Percentiles rank a stretch among this genome's conserved stretches.
These are phyloP conservation scores for Neostapfia colusana DNA, from an alignment of 176 grass and related monocot species.

Conservation along the genomic window DNA sequence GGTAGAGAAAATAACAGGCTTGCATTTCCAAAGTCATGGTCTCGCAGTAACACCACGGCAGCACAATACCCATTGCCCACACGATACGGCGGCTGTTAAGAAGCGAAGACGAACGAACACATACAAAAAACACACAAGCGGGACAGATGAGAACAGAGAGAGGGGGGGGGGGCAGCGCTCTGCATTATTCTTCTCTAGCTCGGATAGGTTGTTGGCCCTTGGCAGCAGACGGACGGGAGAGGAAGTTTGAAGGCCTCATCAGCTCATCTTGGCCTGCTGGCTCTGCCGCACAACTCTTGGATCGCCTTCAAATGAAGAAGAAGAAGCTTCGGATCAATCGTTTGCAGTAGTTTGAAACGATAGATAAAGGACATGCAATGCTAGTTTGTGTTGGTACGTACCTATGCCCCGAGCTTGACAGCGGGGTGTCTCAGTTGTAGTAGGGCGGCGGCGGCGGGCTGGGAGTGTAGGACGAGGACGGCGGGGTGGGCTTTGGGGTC, in stretches of 20 bases:
- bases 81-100: background rate
- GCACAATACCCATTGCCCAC: conserved; percentile 23
- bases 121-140: background rate
- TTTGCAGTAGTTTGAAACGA: background rate
- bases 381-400: background rate
- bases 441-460: conserved; percentile 52
- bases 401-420: conserved; percentile 10
- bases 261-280: conserved; percentile 22
- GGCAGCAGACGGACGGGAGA: background rate
- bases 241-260: background rate
- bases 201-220: background rate
- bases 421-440: conserved; percentile 22
- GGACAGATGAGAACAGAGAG: background rate
- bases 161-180: conserved; percentile 4
- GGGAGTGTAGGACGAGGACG: background rate
- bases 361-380: background rate
- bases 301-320: conserved; percentile 6
- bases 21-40: conserved; percentile 28
- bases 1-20: background rate
- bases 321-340: background rate
- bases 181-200: conserved; percentile 45
- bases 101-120: background rate
- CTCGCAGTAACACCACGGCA: conserved; percentile 16
- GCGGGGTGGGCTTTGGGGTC: background rate
- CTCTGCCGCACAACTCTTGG: background rate